Conservation (phyloP, 306 rosid species). For the Hippophae rhamnoides region DNA sequence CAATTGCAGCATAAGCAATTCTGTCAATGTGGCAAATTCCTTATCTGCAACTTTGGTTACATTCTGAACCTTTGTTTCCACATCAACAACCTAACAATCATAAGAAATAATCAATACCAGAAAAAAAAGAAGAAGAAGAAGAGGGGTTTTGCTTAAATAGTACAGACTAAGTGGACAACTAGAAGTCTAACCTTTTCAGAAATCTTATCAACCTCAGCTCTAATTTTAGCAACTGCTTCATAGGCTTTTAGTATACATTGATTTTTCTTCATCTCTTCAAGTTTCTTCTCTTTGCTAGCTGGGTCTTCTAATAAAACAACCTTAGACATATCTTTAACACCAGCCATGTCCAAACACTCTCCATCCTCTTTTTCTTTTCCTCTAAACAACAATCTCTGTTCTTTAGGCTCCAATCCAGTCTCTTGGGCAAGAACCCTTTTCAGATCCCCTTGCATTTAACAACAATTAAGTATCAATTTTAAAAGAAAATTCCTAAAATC, state of each 20-base stretch:
- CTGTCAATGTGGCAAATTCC: constrained; percentile 39
- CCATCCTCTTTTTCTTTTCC: constrained; percentile 66
- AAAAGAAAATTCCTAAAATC: not conserved
- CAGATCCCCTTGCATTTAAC: constrained; percentile 45
- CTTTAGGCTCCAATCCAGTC: constrained; percentile 54
- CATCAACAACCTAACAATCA: constrained; percentile 34
- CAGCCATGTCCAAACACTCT: constrained; percentile 57
- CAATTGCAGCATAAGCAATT: constrained; percentile 56
- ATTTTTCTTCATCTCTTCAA: constrained; percentile 39
- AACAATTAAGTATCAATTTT: constrained; percentile 14
- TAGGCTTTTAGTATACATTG: constrained; percentile 27
- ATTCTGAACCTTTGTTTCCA: constrained; percentile 31
- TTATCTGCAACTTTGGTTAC: constrained; percentile 37
- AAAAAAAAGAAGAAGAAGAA: not conserved
- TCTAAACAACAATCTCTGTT: constrained; percentile 50
- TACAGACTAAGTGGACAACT: not conserved
- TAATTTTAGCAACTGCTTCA: constrained; percentile 37
- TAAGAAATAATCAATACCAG: not conserved
- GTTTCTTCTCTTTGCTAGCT: constrained; percentile 57
- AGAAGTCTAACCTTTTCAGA: constrained; percentile 41
- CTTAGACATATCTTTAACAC: constrained; percentile 56
- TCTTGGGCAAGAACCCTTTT: constrained; percentile 37
- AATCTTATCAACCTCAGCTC: constrained; percentile 47
- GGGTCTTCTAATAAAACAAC: constrained; percentile 64
- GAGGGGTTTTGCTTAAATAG: not conserved